Base-by-base conservation (phyloP, 75 land plant genomes). In the Picea sitchensis region DNA sequence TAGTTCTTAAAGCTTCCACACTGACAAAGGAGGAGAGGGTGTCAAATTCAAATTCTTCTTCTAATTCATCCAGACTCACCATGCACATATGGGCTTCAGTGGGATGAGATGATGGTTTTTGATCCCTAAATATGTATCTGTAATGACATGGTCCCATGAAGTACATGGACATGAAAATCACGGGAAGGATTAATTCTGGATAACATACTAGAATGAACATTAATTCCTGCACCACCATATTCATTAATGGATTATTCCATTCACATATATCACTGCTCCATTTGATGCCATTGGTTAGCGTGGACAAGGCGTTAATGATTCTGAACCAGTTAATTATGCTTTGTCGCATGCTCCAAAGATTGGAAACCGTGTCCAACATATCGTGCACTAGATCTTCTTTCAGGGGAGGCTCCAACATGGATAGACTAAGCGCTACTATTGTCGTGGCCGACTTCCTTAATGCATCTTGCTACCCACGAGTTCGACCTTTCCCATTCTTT, bases 71-170 rank as follows among this genome's bases (percentile, higher is more conserved):
- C n/a, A 78, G 87, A 63, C 88, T 89, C 6, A 89, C 89, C 11
- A 83, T 75, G 15, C 89, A 93, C 5, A 93, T 95, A 56, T 91
- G 93, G 23, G 97, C 92, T 13, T 92, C 81, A 77, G 79, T 83
- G n/a, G 93, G 86, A 81, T 94, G 92, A 95, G 91, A 92, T 78
- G 90, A 91, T 1, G 95, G 95, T 30, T 95, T 95, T 5, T 92
- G 88, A 23, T 84, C 81, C 61, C 93, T 80, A 7, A 93, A 88
- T 14, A 91, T 83, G 76, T 86, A 93, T 71, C 96, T 80, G 67
- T 95, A 90, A 78, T 95, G 86, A 94, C 96, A 95, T 1, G 91
- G 79, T 0, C 98, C 98, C 31, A 95, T 91, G 61, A 95, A 34
- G 62, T 91, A 84, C 71, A 95, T 79, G 79, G 91, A 95, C 26